Conservation (phyloP, 1,284 basidiomycete species). For the Tausonia pullulans region DNA sequence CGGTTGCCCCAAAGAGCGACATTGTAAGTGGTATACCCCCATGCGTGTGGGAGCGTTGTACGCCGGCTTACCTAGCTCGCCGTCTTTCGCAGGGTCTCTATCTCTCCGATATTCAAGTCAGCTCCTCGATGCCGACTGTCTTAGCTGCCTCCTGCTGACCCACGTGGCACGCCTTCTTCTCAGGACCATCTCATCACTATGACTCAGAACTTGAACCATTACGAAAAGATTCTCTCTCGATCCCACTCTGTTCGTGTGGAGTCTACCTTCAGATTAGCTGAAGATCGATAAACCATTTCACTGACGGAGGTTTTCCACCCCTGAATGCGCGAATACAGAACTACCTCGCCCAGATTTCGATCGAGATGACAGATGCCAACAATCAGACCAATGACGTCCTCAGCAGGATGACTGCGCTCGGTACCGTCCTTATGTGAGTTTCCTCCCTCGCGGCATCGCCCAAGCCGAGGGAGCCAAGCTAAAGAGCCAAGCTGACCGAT, state of each 20-base stretch:
- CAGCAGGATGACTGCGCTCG: slow-evolving; percentile 93
- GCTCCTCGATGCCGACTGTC: too few species aligned
- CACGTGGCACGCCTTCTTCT: slow-evolving; percentile 2
- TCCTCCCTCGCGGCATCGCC: background rate
- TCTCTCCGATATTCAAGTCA: slow-evolving; percentile 79
- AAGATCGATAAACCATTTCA: too few species aligned
- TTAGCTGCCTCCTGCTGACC: background rate
- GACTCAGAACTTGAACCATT: slow-evolving; percentile 98
- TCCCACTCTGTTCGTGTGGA: too few species aligned
- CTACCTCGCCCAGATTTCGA: slow-evolving; percentile 94
- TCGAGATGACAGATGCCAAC: slow-evolving; percentile 99
- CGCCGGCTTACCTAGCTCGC: background rate
- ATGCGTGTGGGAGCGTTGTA: background rate
- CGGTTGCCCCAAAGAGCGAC: slow-evolving; percentile 92
- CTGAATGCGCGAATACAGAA: too few species aligned
- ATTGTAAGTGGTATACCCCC: slow-evolving; percentile 53
- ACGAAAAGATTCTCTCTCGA: slow-evolving; percentile 95
- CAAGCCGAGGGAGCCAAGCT: background rate
- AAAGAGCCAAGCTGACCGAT: background rate
- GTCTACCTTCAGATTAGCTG: too few species aligned
- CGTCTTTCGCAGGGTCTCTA: slow-evolving; percentile 54
- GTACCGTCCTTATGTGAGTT: slow-evolving; percentile 78
- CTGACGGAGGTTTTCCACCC: too few species aligned
- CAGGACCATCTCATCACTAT: slow-evolving; percentile 98
- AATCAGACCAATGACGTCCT: slow-evolving; percentile 99